phyloP scores from a whole-genome alignment of 2,329 filamentous ascomycete genomes.

The Colletotrichum cereale region DNA sequence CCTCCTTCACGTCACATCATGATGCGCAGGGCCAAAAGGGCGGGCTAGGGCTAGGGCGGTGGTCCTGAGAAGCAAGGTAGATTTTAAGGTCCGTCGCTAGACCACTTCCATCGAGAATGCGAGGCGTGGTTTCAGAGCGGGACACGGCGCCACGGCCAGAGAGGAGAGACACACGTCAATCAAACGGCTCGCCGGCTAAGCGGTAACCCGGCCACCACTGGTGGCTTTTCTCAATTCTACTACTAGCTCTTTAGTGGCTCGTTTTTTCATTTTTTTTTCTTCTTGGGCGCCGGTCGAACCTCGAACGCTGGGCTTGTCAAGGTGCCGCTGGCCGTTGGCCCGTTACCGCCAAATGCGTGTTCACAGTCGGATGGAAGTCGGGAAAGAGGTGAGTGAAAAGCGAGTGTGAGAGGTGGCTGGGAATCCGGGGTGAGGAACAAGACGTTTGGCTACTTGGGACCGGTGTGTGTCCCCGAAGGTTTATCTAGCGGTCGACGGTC shows the following conservation, averaged over 20 bases:
- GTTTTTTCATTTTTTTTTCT: too few relatives aligned
- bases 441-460: background rate
- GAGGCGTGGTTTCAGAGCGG: slow-evolving; percentile 7
- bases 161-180: slow-evolving; percentile 30
- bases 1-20: slow-evolving; percentile 21
- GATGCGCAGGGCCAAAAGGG: slow-evolving; percentile 28
- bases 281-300: slow-evolving; percentile 17
- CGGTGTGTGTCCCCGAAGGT: background rate
- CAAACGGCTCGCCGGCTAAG: slow-evolving; percentile 25
- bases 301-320: background rate
- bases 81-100: slow-evolving; percentile 16
- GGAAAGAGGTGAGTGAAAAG: background rate
- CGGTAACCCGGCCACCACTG: slow-evolving; percentile 12
- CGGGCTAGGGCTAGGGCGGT: background rate
- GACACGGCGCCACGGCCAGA: slow-evolving; percentile 11
- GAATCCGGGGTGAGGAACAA: background rate
- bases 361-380: background rate
- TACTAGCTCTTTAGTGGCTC: slow-evolving; percentile 7
- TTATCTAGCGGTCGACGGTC: background rate
- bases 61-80: background rate
- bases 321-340: background rate
- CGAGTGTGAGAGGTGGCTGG: slow-evolving; percentile 5
- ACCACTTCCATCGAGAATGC: background rate
- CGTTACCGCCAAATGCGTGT: background rate
- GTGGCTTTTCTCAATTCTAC: slow-evolving; percentile 14